A percentile compares a stretch with the other conserved stretches of the same genome.
Conservation (phyloP, 257 asterid genomes). For the Solanum gandarillasii region DNA sequence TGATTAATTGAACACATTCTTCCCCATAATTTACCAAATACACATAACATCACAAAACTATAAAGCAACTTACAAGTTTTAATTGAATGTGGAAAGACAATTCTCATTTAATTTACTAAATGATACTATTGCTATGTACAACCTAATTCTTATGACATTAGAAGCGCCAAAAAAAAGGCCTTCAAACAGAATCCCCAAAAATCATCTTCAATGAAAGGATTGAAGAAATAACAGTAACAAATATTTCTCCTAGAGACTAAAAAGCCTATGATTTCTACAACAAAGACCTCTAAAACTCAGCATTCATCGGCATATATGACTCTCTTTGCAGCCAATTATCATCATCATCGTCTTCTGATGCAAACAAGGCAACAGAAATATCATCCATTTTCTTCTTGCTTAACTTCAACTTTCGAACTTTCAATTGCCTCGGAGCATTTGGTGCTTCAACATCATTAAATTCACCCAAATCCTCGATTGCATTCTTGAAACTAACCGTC, state of each 20-base stretch:
- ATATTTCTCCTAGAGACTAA: constrained; percentile 1
- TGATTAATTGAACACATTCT: background rate
- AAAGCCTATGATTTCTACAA: background rate
- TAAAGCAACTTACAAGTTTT: background rate
- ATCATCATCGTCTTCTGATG: background rate
- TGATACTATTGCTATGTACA: background rate
- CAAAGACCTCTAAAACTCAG: background rate
- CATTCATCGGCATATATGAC: background rate
- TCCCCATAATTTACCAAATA: background rate
- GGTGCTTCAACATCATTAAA: constrained; percentile 4
- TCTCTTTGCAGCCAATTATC: background rate
- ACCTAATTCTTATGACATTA: background rate
- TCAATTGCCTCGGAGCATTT: constrained; percentile 6
- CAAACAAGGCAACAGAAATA: background rate
- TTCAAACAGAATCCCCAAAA: constrained; percentile 5
- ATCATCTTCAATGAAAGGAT: constrained; percentile 40
- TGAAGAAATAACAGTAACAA: constrained; percentile 31
- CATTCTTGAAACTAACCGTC: constrained; percentile 20
- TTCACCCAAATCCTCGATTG: background rate
- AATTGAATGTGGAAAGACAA: background rate
- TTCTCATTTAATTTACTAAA: background rate
- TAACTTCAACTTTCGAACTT: background rate
- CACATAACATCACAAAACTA: background rate
- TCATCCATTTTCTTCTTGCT: background rate
- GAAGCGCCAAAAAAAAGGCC: background rate